phyloP scores from a whole-genome alignment of 2,329 filamentous ascomycete species.

The Colletotrichum melonis region DNA sequence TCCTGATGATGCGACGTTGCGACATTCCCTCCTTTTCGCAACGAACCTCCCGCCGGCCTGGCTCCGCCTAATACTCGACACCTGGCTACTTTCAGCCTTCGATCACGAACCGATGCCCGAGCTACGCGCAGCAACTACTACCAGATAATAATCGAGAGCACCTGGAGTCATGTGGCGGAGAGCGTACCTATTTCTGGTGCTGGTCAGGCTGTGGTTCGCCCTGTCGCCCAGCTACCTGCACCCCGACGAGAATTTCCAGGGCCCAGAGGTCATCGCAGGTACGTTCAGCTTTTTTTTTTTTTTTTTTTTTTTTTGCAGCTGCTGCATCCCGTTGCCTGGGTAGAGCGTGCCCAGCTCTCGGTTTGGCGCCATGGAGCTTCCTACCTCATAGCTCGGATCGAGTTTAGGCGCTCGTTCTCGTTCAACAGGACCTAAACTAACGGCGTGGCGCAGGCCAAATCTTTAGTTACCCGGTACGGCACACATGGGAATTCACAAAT shows the following conservation, averaged over 20 bases:
- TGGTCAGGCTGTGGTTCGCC: slow-evolving; percentile 93
- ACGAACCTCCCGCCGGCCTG: slow-evolving; percentile 4
- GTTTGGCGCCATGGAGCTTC: slow-evolving; percentile 15
- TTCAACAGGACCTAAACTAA: slow-evolving; percentile 32
- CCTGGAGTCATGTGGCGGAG: slow-evolving; percentile 83
- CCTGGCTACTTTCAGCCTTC: background rate
- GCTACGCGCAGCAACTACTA: slow-evolving; percentile 36
- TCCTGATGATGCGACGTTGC: slow-evolving; percentile 35
- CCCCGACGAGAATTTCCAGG: slow-evolving; percentile 99
- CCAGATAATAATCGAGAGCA: slow-evolving; percentile 14
- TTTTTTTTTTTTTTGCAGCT: background rate
- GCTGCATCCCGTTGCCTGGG: background rate
- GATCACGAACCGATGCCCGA: slow-evolving; percentile 38
- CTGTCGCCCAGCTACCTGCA: slow-evolving; percentile 96
- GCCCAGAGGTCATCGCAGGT: slow-evolving; percentile 97
- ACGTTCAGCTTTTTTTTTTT: slow-evolving; percentile 50
- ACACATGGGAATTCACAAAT: slow-evolving; percentile 96
- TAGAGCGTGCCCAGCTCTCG: background rate
- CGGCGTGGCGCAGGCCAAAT: slow-evolving; percentile 75
- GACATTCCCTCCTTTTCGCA: slow-evolving; percentile 13
- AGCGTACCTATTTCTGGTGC: slow-evolving; percentile 84
- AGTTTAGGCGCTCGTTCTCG: slow-evolving; percentile 27
- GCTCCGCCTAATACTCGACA: slow-evolving; percentile 6
- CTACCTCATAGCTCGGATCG: slow-evolving; percentile 18
- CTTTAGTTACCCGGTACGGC: slow-evolving; percentile 88